Conservation (phyloP, 495 filamentous ascomycete genomes). For the Letharia lupina region DNA sequence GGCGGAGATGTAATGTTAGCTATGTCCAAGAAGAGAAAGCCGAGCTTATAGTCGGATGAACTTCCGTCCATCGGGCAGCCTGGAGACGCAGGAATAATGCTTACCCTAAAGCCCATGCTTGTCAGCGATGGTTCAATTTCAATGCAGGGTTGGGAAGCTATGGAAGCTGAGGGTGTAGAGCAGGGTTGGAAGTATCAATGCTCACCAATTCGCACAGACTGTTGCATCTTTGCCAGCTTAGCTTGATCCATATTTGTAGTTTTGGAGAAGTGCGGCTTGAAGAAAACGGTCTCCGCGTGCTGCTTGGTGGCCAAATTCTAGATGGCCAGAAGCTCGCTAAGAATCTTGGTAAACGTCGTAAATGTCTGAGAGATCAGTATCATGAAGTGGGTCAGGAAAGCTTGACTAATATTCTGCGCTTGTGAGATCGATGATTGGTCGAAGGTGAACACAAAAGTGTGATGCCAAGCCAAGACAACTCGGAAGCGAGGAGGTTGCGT, state of each 20-base stretch:
- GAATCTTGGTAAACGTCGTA: neutral
- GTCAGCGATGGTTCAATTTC: slow-evolving; percentile 15
- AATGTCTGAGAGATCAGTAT: neutral
- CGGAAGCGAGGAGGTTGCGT: slow-evolving; percentile 4
- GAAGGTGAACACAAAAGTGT: neutral
- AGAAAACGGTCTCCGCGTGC: neutral
- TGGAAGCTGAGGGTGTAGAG: neutral
- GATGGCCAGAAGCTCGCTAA: neutral
- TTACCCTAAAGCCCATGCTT: slow-evolving; percentile 28
- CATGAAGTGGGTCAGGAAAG: neutral
- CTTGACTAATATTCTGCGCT: neutral
- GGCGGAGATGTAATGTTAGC: slow-evolving; percentile 1
- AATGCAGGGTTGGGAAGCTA: neutral
- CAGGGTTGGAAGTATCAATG: slow-evolving; percentile 5
- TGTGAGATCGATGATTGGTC: neutral
- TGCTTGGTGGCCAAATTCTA: neutral
- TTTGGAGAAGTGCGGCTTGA: neutral
- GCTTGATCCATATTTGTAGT: slow-evolving; percentile 43
- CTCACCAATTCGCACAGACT: slow-evolving; percentile 50
- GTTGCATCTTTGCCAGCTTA: slow-evolving; percentile 50
- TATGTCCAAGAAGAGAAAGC: neutral
- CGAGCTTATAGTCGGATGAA: too few species aligned
- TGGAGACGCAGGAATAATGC: slow-evolving; percentile 21
- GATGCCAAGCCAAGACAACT: neutral
- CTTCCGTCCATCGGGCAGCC: neutral